Evolutionary conservation across 2,329 filamentous ascomycete species (phyloP).

Genomic region (Phaeosphaeriaceae sp.): DNA sequence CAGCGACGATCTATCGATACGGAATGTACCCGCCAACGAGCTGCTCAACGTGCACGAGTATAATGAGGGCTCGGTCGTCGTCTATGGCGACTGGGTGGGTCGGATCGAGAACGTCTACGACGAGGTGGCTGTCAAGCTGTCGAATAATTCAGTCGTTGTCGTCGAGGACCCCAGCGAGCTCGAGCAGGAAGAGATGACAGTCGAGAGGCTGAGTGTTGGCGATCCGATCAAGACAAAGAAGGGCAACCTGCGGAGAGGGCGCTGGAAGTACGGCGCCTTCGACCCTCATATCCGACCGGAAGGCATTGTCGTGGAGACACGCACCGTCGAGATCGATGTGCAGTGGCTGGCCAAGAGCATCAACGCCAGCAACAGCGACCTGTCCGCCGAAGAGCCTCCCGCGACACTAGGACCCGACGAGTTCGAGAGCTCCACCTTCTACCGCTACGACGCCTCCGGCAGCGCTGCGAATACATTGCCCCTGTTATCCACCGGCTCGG

Average conservation of each 20-base stretch:
- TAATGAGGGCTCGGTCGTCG: constrained; percentile 60
- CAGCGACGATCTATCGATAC: constrained; percentile 46
- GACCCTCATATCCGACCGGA: constrained; percentile 58
- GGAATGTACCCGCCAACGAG: constrained; percentile 55
- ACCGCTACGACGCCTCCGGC: constrained; percentile 53
- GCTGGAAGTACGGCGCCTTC: constrained; percentile 62
- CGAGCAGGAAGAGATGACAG: constrained; percentile 41
- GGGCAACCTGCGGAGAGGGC: constrained; percentile 59
- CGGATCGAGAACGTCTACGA: constrained; percentile 59
- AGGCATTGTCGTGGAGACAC: constrained; percentile 62
- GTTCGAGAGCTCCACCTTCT: constrained; percentile 52
- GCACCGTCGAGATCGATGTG: constrained; percentile 56
- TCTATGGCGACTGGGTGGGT: constrained; percentile 66
- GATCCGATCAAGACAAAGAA: constrained; percentile 62
- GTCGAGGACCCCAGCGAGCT: constrained; percentile 57
- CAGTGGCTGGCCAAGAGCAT: constrained; percentile 62
- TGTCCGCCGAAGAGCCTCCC: constrained; percentile 42
- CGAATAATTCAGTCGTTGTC: constrained; percentile 63
- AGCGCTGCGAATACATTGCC: constrained; percentile 31
- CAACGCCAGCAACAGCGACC: constrained; percentile 21
- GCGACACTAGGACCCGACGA: constrained; percentile 46
- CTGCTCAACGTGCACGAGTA: constrained; percentile 56
- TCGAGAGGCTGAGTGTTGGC: constrained; percentile 54
- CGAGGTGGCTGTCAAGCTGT: constrained; percentile 60
- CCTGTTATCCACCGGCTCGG: constrained; percentile 28